These are phyloP conservation scores for Nicotiana undulata DNA, from an alignment of 257 asterid genomes.

Conservation along the genomic window DNA sequence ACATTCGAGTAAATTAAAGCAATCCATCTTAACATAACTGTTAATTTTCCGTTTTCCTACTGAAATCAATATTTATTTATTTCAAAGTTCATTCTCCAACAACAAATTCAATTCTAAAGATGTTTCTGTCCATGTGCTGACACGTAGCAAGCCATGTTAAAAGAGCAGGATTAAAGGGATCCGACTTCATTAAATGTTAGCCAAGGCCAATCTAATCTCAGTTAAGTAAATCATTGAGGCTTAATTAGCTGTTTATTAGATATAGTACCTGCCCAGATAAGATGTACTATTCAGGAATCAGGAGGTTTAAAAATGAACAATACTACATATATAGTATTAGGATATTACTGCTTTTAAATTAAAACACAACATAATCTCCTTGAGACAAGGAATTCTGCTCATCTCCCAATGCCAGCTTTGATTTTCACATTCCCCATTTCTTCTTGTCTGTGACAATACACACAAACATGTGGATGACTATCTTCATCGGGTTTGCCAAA, in stretches of 20 bases:
- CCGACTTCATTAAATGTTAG: neutral
- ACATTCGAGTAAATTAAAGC: neutral
- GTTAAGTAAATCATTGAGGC: neutral
- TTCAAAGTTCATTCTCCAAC: neutral
- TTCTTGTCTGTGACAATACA: conserved; percentile 1
- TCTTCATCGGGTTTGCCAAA: conserved; percentile 33
- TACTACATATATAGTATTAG: neutral
- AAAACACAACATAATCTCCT: conserved; percentile 33
- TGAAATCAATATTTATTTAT: neutral
- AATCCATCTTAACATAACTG: neutral
- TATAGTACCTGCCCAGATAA: neutral
- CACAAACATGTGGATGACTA: conserved; percentile 24
- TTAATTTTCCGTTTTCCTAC: neutral
- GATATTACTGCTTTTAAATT: neutral
- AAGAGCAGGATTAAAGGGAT: conserved; percentile 5
- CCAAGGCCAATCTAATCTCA: neutral
- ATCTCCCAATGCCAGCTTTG: conserved; percentile 57
- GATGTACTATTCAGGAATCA: neutral
- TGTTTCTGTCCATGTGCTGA: conserved; percentile 3
- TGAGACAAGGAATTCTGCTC: conserved; percentile 61
- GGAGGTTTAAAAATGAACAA: conserved; percentile 6
- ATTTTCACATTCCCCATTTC: conserved; percentile 27
- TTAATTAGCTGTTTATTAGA: neutral
- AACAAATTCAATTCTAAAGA: neutral
- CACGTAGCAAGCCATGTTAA: neutral